Base-by-base conservation (phyloP, 2,329 filamentous ascomycete species). In the Zalaria obscura region DNA sequence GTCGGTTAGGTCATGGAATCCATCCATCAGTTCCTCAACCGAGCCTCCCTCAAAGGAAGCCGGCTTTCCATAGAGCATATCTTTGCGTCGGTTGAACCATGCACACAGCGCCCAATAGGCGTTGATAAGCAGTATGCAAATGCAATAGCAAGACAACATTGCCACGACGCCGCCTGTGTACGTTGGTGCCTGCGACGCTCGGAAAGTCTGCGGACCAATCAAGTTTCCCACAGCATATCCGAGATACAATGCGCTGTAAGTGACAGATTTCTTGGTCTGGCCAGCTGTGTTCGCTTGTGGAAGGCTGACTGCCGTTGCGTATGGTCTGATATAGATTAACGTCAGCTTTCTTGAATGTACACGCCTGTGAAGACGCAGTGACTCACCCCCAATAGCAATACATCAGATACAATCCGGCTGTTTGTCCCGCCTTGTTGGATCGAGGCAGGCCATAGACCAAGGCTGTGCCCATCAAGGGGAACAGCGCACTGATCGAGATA, bases 211-310 rank as follows among this genome's bases (percentile, higher is more conserved):
- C 8, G 36, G 11, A 6, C 36, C 36, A 27, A 27, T 27, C 11
- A 38, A 8, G 25, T 38, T 38, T 7, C 36, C 36, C 7, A 27
- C 36, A 27, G 36, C 11, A 27, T 38, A 38, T 25, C 11, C 11
- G 5, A 38, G 11, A 27, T 26, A 38, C 8, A 25, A 26, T 7
- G 27, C 10, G 7, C 36, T 25, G 26, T 25, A 26, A 9, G 26
- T 25, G 7, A 38, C 36, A 7, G 26, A 11, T 47, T 75, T 74
- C 58, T 83, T 83, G 0, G 78, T 83, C 52, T 83, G 77, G 1
- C 79, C 78, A 0, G 73, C 78, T 0, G 78, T 78, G 47, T 80
- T 79, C 45, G 75, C 72, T 2, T 71, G 65, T 2, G 71, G 73
- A 73, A 73, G 78, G 0, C 72, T 71, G 47, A 77, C 5, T 76